Evolutionary conservation across 2,329 filamentous ascomycete species (phyloP).

Genomic region (Cladosporium sp.): DNA sequence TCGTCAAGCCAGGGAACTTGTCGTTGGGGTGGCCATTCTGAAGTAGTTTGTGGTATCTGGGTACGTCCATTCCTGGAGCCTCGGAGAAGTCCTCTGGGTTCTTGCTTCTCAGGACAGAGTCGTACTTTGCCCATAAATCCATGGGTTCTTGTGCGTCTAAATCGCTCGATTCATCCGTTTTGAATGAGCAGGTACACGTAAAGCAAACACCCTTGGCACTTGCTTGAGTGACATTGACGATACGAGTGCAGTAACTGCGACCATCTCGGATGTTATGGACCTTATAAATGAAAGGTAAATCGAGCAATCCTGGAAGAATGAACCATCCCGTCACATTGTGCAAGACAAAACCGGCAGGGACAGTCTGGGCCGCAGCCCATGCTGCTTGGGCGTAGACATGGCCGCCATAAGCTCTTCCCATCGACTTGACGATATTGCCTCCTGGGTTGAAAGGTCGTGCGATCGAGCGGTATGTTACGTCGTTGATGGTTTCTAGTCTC

Average conservation of each 20-base stretch:
- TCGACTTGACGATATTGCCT: constrained; percentile 29
- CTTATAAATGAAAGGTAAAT: constrained; percentile 54
- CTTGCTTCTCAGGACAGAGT: constrained; percentile 38
- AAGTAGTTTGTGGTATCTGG: constrained; percentile 40
- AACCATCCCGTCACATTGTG: constrained; percentile 59
- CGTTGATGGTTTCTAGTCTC: constrained; percentile 44
- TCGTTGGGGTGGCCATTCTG: constrained; percentile 43
- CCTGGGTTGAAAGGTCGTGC: constrained; percentile 49
- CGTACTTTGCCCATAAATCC: constrained; percentile 42
- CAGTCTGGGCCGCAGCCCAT: constrained; percentile 59
- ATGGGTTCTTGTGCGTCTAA: constrained; percentile 41
- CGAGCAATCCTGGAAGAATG: constrained; percentile 49
- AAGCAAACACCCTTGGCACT: constrained; percentile 52
- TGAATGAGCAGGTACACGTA: constrained; percentile 56
- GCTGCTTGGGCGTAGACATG: constrained; percentile 61
- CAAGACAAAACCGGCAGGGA: constrained; percentile 52
- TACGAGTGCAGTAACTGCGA: constrained; percentile 54
- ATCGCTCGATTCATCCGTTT: constrained; percentile 44
- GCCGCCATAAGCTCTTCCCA: constrained; percentile 54
- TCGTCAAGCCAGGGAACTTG: constrained; percentile 48
- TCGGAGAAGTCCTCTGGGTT: constrained; percentile 37
- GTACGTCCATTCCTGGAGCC: constrained; percentile 40
- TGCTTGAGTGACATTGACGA: constrained; percentile 55
- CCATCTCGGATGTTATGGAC: constrained; percentile 56
- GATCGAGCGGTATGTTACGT: constrained; percentile 44